Evolutionary conservation across 495 filamentous ascomycete genomes (phyloP), one percentile per base, ranked within the genome.

Genomic region (Aspergillus kassunensis): DNA sequence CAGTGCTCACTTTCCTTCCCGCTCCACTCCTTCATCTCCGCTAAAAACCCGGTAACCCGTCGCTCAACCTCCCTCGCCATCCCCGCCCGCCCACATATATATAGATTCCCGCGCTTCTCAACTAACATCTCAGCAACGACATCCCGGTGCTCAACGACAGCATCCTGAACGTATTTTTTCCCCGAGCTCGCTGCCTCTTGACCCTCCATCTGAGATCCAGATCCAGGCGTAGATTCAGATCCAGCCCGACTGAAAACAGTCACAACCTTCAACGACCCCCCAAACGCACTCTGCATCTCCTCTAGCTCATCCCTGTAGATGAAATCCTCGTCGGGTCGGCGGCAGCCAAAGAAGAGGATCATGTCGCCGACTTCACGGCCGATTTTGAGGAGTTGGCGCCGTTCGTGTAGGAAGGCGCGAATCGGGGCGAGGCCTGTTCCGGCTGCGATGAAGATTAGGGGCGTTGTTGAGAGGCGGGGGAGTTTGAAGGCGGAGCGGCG

Each of bases 1-100:
- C 75, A 80, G 27, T 65, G 58, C 50, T 67, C 65, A 18, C 71
- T 55, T 44, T 71, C 54, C 21, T 54, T 55, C 19, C 73, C 72
- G 12, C 46, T 56, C 69, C 71, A 73, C 0, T 63, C 64, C 42
- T 66, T 67, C 11, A 37, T 44, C 29, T 35, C 48, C 30, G 19
- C 53, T 58, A 77, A 60, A 0, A 54, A 60, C 10, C 44, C 58
- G 10, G 59, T 61, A 30, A 80, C 62, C n/a, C 56, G 50, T 52
- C 64, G 65, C 39, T 69, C 64, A 6, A 80, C 77, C 51, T 75
- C 77, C n/a, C 74, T 63, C 10, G 76, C 77, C 76, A 80, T 79
- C 2, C 54, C 62, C 13, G 74, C 74, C n/a, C 65, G 56, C 0
- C 76, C 78, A 60, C 76, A 79, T 29, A 80, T 67, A 60, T 80